Evolutionary conservation across 805 yeast genomes (phyloP).

Genomic region (Starmerella vaccinii): DNA sequence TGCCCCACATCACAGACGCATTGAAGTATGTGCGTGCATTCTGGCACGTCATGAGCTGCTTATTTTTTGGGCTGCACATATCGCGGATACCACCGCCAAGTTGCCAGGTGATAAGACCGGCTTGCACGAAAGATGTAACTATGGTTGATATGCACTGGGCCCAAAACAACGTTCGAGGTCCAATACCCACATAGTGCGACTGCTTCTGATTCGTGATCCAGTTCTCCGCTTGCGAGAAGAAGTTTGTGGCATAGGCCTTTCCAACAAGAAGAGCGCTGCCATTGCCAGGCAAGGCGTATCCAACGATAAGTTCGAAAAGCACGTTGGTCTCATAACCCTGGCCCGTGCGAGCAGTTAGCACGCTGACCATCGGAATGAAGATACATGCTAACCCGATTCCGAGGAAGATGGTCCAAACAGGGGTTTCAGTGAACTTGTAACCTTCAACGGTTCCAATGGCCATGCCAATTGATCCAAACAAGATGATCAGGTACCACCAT

Average conservation of each 20-base stretch:
- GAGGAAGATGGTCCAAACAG: slow-evolving; percentile 51
- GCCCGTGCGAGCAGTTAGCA: background rate
- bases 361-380: slow-evolving; percentile 30
- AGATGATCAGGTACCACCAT: slow-evolving; percentile 39
- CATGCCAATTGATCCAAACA: slow-evolving; percentile 37
- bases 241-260: slow-evolving; percentile 47
- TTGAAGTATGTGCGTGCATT: slow-evolving; percentile 38
- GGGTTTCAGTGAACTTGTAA: slow-evolving; percentile 36
- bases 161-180: slow-evolving; percentile 49
- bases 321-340: slow-evolving; percentile 37
- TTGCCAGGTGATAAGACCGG: slow-evolving; percentile 31
- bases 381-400: slow-evolving; percentile 41
- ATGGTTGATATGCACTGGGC: slow-evolving; percentile 33
- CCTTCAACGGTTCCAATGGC: slow-evolving; percentile 39
- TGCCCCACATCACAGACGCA: slow-evolving; percentile 38
- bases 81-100: slow-evolving; percentile 29
- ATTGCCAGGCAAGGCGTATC: slow-evolving; percentile 48
- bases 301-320: slow-evolving; percentile 41
- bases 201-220: slow-evolving; percentile 45
- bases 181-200: slow-evolving; percentile 49
- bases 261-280: slow-evolving; percentile 43
- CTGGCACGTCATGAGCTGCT: slow-evolving; percentile 32
- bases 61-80: slow-evolving; percentile 25
- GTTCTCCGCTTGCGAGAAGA: slow-evolving; percentile 52
- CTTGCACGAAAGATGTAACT: slow-evolving; percentile 24